phyloP scores from a whole-genome alignment of 2,329 filamentous ascomycete genomes.

The Colletotrichum cordylinicola region DNA sequence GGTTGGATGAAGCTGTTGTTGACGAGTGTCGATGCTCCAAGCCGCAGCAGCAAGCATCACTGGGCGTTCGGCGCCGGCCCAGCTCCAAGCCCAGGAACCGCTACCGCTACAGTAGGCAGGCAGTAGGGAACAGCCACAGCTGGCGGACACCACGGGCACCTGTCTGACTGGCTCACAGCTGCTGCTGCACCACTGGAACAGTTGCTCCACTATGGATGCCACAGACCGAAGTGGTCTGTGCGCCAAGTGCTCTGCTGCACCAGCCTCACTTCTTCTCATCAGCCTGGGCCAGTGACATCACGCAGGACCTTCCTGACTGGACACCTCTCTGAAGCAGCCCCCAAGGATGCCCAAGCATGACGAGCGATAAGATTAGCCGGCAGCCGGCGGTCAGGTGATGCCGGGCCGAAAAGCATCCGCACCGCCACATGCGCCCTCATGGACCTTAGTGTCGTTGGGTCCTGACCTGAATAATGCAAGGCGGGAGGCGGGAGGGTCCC shows the following conservation, averaged over 20 bases:
- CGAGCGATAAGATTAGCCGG: slow-evolving; percentile 3
- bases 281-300: slow-evolving; percentile 20
- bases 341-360: neutral
- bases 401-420: neutral
- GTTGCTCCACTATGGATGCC: neutral
- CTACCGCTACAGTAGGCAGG: neutral
- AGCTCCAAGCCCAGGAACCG: slow-evolving; percentile 9
- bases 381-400: slow-evolving; percentile 5
- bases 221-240: neutral
- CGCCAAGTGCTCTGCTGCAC: neutral
- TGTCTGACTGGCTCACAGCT: neutral
- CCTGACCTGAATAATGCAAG: slow-evolving; percentile 12
- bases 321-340: neutral
- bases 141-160: neutral
- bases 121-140: neutral
- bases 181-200: neutral
- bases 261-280: neutral
- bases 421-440: neutral
- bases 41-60: slow-evolving; percentile 17
- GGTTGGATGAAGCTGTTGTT: slow-evolving; percentile 21
- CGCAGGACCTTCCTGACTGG: neutral
- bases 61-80: slow-evolving; percentile 12
- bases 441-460: neutral
- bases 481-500: neutral
- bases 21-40: slow-evolving; percentile 13